Evolutionary conservation across 164 flowering plant species (phyloP).

Genomic region (Vitis cinerea): DNA sequence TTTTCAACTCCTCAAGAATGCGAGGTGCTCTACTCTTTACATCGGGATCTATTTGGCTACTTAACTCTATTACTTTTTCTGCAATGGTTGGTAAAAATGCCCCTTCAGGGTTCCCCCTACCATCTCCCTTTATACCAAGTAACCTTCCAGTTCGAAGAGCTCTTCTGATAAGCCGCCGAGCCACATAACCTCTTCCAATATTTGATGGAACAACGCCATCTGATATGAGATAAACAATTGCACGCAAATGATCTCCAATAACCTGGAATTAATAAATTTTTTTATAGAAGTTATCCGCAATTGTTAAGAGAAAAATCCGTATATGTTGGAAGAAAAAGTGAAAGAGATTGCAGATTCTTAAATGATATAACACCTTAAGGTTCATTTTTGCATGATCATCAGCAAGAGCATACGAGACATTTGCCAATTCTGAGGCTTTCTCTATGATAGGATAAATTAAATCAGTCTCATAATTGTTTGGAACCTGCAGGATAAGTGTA

Average conservation of each 20-base stretch:
- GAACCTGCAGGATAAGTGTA: conserved; percentile 57
- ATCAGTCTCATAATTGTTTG: conserved; percentile 93
- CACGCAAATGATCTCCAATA: conserved; percentile 92
- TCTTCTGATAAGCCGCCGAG: conserved; percentile 85
- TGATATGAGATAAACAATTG: conserved; percentile 85
- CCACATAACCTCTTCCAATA: conserved; percentile 96
- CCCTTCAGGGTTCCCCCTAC: conserved; percentile 58
- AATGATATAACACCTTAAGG: conserved; percentile 58
- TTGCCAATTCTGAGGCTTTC: conserved; percentile 77
- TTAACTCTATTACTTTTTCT: conserved; percentile 71
- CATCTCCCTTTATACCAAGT: conserved; percentile 78
- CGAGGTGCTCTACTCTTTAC: conserved; percentile 51
- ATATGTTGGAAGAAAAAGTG: background rate
- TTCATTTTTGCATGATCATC: conserved; percentile 62
- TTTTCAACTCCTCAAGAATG: conserved; percentile 78
- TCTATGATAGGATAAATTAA: conserved; percentile 91
- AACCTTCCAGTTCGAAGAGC: conserved; percentile 85
- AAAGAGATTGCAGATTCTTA: background rate
- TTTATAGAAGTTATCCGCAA: background rate
- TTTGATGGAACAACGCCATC: conserved; percentile 96
- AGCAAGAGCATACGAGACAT: conserved; percentile 57
- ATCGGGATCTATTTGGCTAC: conserved; percentile 68
- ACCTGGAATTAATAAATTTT: conserved; percentile 40
- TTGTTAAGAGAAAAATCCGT: background rate
- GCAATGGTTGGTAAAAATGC: conserved; percentile 76